Evolutionary conservation across 2,329 filamentous ascomycete genomes (phyloP).

Genomic region (Aspergillus bombycis): DNA sequence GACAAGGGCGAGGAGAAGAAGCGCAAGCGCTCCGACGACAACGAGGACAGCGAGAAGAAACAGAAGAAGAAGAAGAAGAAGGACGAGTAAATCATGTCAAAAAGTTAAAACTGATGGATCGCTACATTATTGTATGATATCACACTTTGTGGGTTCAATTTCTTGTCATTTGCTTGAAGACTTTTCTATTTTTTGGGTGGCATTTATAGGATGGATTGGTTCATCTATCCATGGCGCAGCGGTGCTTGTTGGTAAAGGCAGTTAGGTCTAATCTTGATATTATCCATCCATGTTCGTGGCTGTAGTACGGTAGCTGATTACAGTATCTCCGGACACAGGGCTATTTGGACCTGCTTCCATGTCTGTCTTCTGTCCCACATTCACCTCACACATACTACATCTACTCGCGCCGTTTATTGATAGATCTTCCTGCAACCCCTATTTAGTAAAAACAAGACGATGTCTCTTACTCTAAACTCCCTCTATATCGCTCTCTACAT

Average conservation of each 20-base stretch:
- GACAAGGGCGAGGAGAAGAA: slow-evolving; percentile 65
- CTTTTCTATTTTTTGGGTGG: slow-evolving; percentile 37
- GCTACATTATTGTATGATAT: slow-evolving; percentile 48
- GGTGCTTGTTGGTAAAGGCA: slow-evolving; percentile 33
- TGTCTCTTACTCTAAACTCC: slow-evolving; percentile 13
- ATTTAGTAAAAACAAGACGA: background rate
- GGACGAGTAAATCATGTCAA: slow-evolving; percentile 51
- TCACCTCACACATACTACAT: background rate
- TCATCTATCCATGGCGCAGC: slow-evolving; percentile 34
- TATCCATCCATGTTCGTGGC: background rate
- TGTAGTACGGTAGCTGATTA: background rate
- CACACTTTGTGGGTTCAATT: slow-evolving; percentile 37
- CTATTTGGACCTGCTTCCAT: background rate
- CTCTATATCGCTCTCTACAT: slow-evolving; percentile 31
- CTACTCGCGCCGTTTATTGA: background rate
- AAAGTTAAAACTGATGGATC: slow-evolving; percentile 28
- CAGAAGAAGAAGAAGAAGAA: slow-evolving; percentile 62
- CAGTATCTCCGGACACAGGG: background rate
- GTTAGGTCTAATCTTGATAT: slow-evolving; percentile 28
- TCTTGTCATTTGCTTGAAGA: slow-evolving; percentile 30
- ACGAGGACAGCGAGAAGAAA: slow-evolving; percentile 56
- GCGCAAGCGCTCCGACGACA: slow-evolving; percentile 63
- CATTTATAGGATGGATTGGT: slow-evolving; percentile 34
- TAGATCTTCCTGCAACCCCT: background rate
- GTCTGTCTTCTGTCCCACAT: too few relatives aligned